These are phyloP conservation scores for Aeminium ludgeri DNA, from an alignment of 495 filamentous ascomycete genomes.

Conservation along the genomic window DNA sequence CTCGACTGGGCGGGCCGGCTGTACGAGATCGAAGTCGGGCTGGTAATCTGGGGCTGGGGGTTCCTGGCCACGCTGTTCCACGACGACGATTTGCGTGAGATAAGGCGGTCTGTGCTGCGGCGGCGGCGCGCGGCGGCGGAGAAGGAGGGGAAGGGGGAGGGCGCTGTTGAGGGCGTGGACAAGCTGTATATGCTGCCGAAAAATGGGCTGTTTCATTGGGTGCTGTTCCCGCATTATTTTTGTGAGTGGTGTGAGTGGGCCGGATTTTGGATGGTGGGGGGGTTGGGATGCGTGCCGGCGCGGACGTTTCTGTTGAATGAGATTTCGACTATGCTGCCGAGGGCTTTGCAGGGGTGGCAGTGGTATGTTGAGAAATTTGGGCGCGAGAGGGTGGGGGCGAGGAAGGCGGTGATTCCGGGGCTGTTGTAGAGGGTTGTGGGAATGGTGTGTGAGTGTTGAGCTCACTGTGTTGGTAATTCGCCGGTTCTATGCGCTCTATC, in stretches of 20 bases:
- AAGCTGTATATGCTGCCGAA: constrained; percentile 83
- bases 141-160: constrained; percentile 18
- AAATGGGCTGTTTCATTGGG: constrained; percentile 60
- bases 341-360: constrained; percentile 61
- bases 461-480: too few relatives aligned
- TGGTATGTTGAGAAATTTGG: constrained; percentile 90
- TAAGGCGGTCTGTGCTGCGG: constrained; percentile 44
- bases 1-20: constrained; percentile 37
- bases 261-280: constrained; percentile 62
- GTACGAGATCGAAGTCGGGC: constrained; percentile 37
- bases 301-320: constrained; percentile 73
- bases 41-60: constrained; percentile 46
- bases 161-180: constrained; percentile 31
- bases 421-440: constrained; percentile 30
- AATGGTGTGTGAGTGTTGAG: too few relatives aligned
- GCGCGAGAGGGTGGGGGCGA: constrained; percentile 49
- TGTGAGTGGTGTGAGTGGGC: constrained; percentile 94
- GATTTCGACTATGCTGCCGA: constrained; percentile 73
- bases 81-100: constrained; percentile 61
- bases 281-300: constrained; percentile 46
- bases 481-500: too few relatives aligned
- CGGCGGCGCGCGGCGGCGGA: constrained; percentile 27
- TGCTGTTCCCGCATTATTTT: constrained; percentile 85
- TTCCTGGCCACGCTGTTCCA: constrained; percentile 69
- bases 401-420: constrained; percentile 73